A percentile compares a stretch with the other conserved stretches of the same genome.
These are phyloP conservation scores for Trichoderma asperelloides DNA, from an alignment of 495 filamentous ascomycete species.

Conservation along the genomic window DNA sequence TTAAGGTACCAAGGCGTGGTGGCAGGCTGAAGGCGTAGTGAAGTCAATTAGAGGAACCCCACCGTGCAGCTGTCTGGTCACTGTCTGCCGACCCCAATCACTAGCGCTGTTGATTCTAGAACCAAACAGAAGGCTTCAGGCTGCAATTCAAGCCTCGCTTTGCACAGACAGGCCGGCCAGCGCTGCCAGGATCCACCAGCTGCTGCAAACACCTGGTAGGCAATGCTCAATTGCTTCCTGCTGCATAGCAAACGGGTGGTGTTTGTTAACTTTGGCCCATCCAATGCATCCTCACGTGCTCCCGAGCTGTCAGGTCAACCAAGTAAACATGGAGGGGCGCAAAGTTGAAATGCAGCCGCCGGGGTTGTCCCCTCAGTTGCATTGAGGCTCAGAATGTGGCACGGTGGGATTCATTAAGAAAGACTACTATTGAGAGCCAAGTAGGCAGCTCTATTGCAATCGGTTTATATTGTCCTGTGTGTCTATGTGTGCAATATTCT, in stretches of 20 bases:
- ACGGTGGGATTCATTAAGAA: too few relatives aligned
- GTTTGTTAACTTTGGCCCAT: background rate
- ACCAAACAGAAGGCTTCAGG: background rate
- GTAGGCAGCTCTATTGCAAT: too few relatives aligned
- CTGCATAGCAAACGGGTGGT: background rate
- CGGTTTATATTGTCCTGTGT: too few relatives aligned
- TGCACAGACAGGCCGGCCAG: background rate
- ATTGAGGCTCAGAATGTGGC: too few relatives aligned
- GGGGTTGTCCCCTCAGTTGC: too few relatives aligned
- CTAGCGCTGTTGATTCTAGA: background rate
- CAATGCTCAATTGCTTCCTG: background rate
- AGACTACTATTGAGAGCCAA: too few relatives aligned
- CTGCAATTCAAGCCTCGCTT: background rate
- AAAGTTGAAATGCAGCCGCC: background rate
- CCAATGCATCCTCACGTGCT: background rate
- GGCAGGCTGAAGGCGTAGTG: conserved; percentile 3
- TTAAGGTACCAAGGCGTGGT: conserved; percentile 6
- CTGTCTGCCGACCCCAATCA: background rate
- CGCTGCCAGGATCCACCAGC: background rate
- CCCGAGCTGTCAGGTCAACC: background rate
- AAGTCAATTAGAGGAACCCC: conserved; percentile 7
- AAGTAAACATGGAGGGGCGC: background rate
- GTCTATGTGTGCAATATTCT: too few relatives aligned
- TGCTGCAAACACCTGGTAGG: background rate
- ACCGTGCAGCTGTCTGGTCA: conserved; percentile 1